A percentile compares a stretch with the other conserved stretches of the same genome.
Evolutionary conservation across 2,329 filamentous ascomycete species (phyloP).

Genomic region (Macrophomina pseudophaseolina): DNA sequence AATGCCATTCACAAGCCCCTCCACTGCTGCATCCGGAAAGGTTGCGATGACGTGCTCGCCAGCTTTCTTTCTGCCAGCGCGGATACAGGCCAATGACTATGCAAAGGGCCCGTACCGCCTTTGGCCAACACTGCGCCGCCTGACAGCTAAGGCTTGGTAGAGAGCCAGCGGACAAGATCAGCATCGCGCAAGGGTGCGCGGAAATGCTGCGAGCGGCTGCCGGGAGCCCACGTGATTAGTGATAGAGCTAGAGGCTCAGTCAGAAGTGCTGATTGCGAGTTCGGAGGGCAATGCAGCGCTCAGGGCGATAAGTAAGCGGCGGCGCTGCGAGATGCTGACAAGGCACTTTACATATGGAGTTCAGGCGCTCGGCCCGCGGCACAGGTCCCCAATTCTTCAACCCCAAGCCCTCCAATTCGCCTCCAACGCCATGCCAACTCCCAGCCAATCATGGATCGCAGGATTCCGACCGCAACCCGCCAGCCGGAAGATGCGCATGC

Average conservation of each 20-base stretch:
- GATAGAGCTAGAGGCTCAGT: neutral
- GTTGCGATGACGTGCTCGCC: constrained; percentile 19
- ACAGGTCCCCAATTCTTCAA: neutral
- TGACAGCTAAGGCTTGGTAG: constrained; percentile 15
- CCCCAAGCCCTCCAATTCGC: neutral
- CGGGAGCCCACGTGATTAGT: neutral
- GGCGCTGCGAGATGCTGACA: neutral
- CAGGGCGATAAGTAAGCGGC: neutral
- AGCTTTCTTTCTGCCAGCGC: constrained; percentile 5
- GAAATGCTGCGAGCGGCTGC: constrained; percentile 1
- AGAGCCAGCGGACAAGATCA: constrained; percentile 8
- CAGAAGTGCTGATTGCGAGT: neutral
- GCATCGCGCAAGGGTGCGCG: constrained; percentile 13
- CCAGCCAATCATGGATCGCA: neutral
- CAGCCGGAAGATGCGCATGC: neutral
- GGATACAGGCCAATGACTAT: neutral
- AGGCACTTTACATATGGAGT: neutral
- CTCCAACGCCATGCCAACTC: neutral
- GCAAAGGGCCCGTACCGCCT: neutral
- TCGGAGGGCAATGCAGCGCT: neutral
- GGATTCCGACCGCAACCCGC: neutral
- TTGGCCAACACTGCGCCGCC: neutral
- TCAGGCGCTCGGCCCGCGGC: neutral
- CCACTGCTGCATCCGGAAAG: constrained; percentile 12
- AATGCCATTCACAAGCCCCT: constrained; percentile 15